Base-by-base conservation (phyloP, 1,139 yeast species). In the Starmera stellimalicola region DNA sequence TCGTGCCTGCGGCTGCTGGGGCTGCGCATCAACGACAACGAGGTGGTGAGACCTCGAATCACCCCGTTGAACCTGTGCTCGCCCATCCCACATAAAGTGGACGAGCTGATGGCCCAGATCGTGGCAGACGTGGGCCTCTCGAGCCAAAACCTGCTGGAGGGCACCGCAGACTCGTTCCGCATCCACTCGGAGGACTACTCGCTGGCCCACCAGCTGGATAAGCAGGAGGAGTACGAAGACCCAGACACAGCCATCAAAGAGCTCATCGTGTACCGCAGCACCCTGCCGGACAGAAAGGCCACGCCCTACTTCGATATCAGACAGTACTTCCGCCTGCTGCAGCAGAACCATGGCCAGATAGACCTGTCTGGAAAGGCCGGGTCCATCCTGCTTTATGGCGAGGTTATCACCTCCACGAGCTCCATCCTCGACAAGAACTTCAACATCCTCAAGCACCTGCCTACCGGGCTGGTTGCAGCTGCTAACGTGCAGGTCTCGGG, bases 331-430 rank as follows among this genome's bases (percentile, higher is more conserved):
- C 51, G 57, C 7, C 48, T 57, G 22, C 58, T 88, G 34, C 54
- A 58, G 15, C 52, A 61, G 11, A 41, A 48, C 11, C 40, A 47
- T 34, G 41, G 51, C 15, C 6, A 6, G 12, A 38, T 48, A 3
- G 35, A 50, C 15, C 35, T 44, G 16, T 43, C 47, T 8, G 62
- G 64, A 4, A 64, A 60, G 2, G 58, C 79, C 30, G 97, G 96
- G 1, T 58, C 78, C 1, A 52, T 69, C 3, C 54, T 84, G 18
- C 62, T 84, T 12, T 88, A 88, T 50, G 87, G 87, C 5, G 96
- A 91, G 50, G 94, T 88, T 4, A 77, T 88, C 2, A 82, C 95
- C 0, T 88, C 97, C 0, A 91, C 98, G 0, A 79, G 73, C 37
- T 72, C 85, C 0, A 59, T 91, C 50, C 62, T 91, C 43, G 95